A percentile compares a stretch with the other conserved stretches of the same genome.
Evolutionary conservation across 208 protist genomes (phyloP).

Genomic region (Leptomonas seymouri): DNA sequence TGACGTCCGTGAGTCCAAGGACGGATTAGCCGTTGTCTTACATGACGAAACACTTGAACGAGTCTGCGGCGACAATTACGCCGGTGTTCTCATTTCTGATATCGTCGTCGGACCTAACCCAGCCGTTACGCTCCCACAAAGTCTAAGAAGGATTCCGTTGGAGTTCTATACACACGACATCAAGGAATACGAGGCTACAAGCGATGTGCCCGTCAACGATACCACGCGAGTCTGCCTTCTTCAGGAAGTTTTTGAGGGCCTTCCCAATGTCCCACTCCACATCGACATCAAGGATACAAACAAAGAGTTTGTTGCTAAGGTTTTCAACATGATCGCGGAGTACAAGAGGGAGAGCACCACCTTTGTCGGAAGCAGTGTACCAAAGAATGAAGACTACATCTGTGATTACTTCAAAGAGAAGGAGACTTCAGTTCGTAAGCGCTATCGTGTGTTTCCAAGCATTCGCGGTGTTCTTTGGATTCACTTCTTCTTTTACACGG

Average conservation of each 20-base stretch:
- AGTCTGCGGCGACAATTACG: conserved; percentile 48
- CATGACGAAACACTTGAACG: conserved; percentile 58
- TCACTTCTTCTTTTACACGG: conserved; percentile 63
- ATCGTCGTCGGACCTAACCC: conserved; percentile 56
- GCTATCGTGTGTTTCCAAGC: conserved; percentile 63
- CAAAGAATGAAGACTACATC: conserved; percentile 49
- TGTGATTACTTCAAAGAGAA: conserved; percentile 49
- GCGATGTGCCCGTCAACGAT: conserved; percentile 49
- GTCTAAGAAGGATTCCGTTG: conserved; percentile 48
- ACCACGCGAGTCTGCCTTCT: conserved; percentile 67
- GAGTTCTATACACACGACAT: conserved; percentile 54
- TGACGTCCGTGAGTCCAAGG: conserved; percentile 71
- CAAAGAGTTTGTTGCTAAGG: conserved; percentile 43
- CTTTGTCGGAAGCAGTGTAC: conserved; percentile 73
- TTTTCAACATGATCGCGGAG: conserved; percentile 68
- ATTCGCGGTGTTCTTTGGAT: conserved; percentile 47
- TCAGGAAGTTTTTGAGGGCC: conserved; percentile 67
- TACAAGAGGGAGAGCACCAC: conserved; percentile 57
- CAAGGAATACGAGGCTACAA: conserved; percentile 48
- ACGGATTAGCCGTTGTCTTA: conserved; percentile 68
- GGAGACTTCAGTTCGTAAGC: conserved; percentile 38
- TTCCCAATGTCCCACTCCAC: conserved; percentile 65
- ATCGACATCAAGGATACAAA: conserved; percentile 76
- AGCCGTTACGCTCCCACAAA: conserved; percentile 57
- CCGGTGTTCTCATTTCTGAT: conserved; percentile 34